These are phyloP conservation scores for Penicillium herquei DNA, from an alignment of 495 filamentous ascomycete genomes.

Conservation along the genomic window DNA sequence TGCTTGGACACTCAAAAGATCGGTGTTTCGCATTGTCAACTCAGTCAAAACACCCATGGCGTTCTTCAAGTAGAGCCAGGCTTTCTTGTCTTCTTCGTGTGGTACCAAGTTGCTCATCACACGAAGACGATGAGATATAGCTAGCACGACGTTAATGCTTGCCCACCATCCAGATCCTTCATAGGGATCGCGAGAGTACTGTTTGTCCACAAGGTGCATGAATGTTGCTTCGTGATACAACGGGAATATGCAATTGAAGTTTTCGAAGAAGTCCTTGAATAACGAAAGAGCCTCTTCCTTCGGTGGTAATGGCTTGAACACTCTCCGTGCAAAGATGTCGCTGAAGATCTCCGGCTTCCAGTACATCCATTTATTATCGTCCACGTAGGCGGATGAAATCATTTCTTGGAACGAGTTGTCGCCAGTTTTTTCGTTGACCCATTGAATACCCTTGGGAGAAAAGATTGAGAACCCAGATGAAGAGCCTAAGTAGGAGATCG, in stretches of 20 bases:
- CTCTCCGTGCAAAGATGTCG: slow-evolving; percentile 84
- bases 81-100: slow-evolving; percentile 87
- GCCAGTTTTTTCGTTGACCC: slow-evolving; percentile 98
- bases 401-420: slow-evolving; percentile 93
- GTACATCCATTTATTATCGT: slow-evolving; percentile 90
- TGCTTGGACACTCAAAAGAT: slow-evolving; percentile 94
- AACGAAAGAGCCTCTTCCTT: slow-evolving; percentile 79
- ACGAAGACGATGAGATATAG: slow-evolving; percentile 84
- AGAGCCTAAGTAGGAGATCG: slow-evolving; percentile 53
- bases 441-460: slow-evolving; percentile 95
- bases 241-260: slow-evolving; percentile 98
- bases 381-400: slow-evolving; percentile 78
- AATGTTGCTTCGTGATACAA: slow-evolving; percentile 97
- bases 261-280: slow-evolving; percentile 91
- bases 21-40: slow-evolving; percentile 91
- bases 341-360: slow-evolving; percentile 96
- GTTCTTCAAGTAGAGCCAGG: slow-evolving; percentile 95
- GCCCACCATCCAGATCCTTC: slow-evolving; percentile 98
- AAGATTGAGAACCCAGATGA: slow-evolving; percentile 98
- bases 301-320: slow-evolving; percentile 77
- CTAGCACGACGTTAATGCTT: slow-evolving; percentile 88
- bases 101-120: slow-evolving; percentile 95
- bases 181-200: slow-evolving; percentile 91
- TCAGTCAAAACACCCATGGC: slow-evolving; percentile 90
- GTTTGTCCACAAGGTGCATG: slow-evolving; percentile 90